Evolutionary conservation across 2,329 filamentous ascomycete species (phyloP).

Genomic region (Cercospora sp.): DNA sequence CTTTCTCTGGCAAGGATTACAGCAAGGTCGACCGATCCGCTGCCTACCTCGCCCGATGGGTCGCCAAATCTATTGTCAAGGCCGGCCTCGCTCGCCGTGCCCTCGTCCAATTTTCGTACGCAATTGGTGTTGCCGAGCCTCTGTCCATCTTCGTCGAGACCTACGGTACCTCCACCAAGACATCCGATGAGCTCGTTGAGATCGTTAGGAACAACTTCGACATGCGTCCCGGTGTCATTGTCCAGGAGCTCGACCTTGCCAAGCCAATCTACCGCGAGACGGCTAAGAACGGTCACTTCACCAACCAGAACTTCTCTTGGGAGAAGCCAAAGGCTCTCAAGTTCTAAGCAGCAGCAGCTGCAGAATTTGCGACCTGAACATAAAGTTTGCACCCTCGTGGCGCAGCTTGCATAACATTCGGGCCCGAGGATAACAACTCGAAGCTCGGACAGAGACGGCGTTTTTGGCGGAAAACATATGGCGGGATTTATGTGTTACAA

Average conservation of each 20-base stretch:
- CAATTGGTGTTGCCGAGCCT: constrained; percentile 97
- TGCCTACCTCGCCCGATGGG: constrained; percentile 96
- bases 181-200: constrained; percentile 87
- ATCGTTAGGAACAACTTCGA: constrained; percentile 98
- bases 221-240: constrained; percentile 95
- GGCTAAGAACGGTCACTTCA: constrained; percentile 99
- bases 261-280: constrained; percentile 98
- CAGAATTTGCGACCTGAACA: not conserved
- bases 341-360: constrained; percentile 61
- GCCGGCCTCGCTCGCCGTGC: constrained; percentile 87
- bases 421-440: constrained; percentile 9
- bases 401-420: constrained; percentile 15
- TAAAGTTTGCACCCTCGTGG: not conserved
- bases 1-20: constrained; percentile 99
- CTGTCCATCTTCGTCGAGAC: constrained; percentile 97
- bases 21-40: constrained; percentile 99
- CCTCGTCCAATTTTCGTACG: constrained; percentile 97
- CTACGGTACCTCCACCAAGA: constrained; percentile 90
- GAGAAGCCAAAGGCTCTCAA: constrained; percentile 96
- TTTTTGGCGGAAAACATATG: constrained; percentile 11
- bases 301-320: constrained; percentile 97
- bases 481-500: constrained; percentile 15
- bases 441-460: constrained; percentile 19
- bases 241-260: constrained; percentile 91
- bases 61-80: constrained; percentile 94